A percentile compares a stretch with the other conserved stretches of the same genome.
Evolutionary conservation across 768 basidiomycete species (phyloP).

Genomic region (Tubosaeta sp.): DNA sequence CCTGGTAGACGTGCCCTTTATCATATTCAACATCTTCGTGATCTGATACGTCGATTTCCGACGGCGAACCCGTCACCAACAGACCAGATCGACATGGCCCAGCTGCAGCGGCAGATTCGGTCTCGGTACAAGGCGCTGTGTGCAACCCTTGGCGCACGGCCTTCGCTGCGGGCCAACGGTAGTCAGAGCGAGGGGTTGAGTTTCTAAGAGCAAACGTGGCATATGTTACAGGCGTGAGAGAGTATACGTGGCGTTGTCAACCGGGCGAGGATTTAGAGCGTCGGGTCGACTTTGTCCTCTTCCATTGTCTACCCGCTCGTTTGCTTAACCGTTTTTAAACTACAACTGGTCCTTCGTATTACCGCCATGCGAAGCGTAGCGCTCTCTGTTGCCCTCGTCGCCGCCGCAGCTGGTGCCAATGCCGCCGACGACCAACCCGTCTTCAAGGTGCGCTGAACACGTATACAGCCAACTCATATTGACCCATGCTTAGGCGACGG

Average conservation of each 20-base stretch:
- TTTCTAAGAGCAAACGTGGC: conserved; percentile 12
- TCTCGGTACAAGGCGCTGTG: conserved; percentile 87
- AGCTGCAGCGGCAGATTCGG: conserved; percentile 78
- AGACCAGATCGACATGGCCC: conserved; percentile 62
- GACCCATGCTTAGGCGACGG: conserved; percentile 51
- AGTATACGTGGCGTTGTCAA: conserved; percentile 42
- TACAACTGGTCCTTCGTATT: conserved; percentile 64
- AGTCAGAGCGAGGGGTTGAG: too few species aligned
- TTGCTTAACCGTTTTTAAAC: conserved; percentile 23
- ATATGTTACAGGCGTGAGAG: conserved; percentile 32
- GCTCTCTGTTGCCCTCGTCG: conserved; percentile 66
- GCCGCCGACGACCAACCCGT: conserved; percentile 60
- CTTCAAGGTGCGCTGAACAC: conserved; percentile 54
- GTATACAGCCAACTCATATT: conserved; percentile 8
- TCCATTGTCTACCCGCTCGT: conserved; percentile 35
- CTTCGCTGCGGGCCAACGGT: conserved; percentile 33
- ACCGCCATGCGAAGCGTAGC: conserved; percentile 79
- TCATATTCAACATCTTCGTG: conserved; percentile 67
- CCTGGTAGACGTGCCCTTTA: conserved; percentile 48
- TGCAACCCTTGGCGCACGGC: conserved; percentile 68
- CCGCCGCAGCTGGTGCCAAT: conserved; percentile 60
- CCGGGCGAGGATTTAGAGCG: conserved; percentile 34
- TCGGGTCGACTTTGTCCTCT: conserved; percentile 10
- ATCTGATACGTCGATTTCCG: conserved; percentile 74
- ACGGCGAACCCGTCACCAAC: conserved; percentile 57